These are phyloP conservation scores for Exsudoporus frostii DNA, from an alignment of 768 basidiomycete genomes.

Conservation along the genomic window DNA sequence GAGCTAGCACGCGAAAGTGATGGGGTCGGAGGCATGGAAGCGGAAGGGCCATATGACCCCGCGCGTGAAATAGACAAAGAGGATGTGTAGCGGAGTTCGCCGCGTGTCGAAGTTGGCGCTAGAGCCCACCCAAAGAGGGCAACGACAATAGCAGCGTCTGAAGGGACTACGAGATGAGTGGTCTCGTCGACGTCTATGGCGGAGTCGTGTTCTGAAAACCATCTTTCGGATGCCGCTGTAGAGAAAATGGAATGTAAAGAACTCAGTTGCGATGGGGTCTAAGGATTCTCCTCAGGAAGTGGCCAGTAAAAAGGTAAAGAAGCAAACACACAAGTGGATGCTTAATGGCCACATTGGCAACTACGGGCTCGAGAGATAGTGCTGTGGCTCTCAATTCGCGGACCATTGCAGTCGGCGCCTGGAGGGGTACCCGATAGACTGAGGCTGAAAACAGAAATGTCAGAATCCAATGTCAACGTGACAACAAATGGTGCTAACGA, in stretches of 20 bases:
- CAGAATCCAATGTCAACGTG: background rate
- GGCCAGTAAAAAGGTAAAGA: background rate
- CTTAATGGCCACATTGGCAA: slow-evolving; percentile 55
- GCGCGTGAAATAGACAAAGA: slow-evolving; percentile 25
- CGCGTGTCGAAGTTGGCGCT: slow-evolving; percentile 26
- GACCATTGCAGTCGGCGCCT: slow-evolving; percentile 60
- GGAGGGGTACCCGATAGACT: slow-evolving; percentile 72
- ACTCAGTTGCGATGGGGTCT: slow-evolving; percentile 60
- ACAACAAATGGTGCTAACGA: slow-evolving; percentile 41
- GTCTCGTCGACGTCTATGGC: slow-evolving; percentile 10
- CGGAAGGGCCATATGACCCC: slow-evolving; percentile 28
- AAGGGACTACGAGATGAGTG: slow-evolving; percentile 23
- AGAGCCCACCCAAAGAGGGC: slow-evolving; percentile 51
- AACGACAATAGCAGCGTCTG: slow-evolving; percentile 38
- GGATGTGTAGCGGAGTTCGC: slow-evolving; percentile 9
- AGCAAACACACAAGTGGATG: slow-evolving; percentile 64
- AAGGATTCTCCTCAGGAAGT: slow-evolving; percentile 9
- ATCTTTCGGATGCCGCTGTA: slow-evolving; percentile 24
- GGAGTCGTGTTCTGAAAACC: slow-evolving; percentile 28
- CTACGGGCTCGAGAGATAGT: slow-evolving; percentile 44
- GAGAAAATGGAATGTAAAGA: slow-evolving; percentile 48
- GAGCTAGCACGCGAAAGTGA: slow-evolving; percentile 33
- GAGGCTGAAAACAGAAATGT: slow-evolving; percentile 40
- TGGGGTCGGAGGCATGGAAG: slow-evolving; percentile 31
- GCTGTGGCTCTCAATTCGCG: slow-evolving; percentile 60